phyloP scores from a whole-genome alignment of 2,329 filamentous ascomycete genomes.

The Beauveria caledonica region DNA sequence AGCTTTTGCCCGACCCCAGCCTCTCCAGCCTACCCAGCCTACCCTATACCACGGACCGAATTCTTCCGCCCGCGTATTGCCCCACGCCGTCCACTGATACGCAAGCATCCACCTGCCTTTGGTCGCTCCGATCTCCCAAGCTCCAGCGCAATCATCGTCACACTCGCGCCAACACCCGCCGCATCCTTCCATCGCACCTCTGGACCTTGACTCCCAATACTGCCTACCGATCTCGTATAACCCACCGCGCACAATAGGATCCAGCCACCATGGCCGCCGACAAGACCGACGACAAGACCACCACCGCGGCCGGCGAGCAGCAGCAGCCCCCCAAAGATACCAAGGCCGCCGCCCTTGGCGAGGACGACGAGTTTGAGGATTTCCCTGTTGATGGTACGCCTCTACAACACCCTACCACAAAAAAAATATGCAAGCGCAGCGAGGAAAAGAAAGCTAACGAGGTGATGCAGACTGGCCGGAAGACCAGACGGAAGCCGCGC shows the following conservation, averaged over 20 bases:
- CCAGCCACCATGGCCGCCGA: conserved; percentile 24
- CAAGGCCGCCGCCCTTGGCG: conserved; percentile 65
- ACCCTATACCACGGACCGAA: conserved; percentile 10
- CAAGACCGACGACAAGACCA: conserved; percentile 25
- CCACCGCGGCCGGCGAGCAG: conserved; percentile 28
- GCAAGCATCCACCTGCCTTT: conserved; percentile 7
- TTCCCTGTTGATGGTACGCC: conserved; percentile 86
- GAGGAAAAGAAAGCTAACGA: not conserved
- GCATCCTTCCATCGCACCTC: not conserved
- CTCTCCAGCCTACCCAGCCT: not conserved
- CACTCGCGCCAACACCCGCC: not conserved
- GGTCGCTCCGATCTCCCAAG: conserved; percentile 1
- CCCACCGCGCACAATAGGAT: not conserved
- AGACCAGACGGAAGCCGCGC: conserved; percentile 79
- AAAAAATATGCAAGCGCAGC: not conserved
- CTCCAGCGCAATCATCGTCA: not conserved
- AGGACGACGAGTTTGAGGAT: conserved; percentile 98
- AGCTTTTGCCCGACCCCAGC: not conserved
- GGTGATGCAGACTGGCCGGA: conserved; percentile 72
- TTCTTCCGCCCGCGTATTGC: conserved; percentile 6
- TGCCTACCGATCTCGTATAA: no score
- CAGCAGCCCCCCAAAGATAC: conserved; percentile 37
- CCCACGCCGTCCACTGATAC: not conserved
- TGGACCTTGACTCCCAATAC: not conserved
- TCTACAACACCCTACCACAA: not conserved